A percentile compares a stretch with the other conserved stretches of the same genome.
phyloP scores from a whole-genome alignment of 108 stramenopile genomes.

The Nitzschia palea region DNA sequence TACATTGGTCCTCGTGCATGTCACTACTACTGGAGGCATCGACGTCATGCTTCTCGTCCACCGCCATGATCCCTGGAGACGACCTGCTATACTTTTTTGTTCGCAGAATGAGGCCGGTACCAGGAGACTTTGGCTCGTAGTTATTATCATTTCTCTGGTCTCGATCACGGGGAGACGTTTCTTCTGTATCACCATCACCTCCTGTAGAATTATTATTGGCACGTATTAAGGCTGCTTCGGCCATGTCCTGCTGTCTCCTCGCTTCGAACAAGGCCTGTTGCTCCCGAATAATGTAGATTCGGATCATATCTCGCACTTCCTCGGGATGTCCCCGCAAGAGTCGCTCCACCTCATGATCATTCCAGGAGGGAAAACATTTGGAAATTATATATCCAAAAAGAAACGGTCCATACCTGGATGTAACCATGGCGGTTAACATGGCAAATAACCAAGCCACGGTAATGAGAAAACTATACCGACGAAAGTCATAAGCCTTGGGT shows the following conservation, averaged over 20 bases:
- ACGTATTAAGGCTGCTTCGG: too few relatives aligned
- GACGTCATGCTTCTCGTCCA: neutral
- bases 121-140: neutral
- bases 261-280: neutral
- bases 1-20: conserved; percentile 28
- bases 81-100: neutral
- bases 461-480: neutral
- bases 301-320: conserved; percentile 9
- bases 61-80: too few relatives aligned
- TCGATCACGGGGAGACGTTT: too few relatives aligned
- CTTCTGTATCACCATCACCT: neutral
- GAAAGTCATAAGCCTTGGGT: neutral
- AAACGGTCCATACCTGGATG: neutral
- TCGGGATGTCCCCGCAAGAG: conserved; percentile 18
- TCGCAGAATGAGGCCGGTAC: conserved; percentile 4
- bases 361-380: neutral
- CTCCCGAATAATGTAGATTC: conserved; percentile 2
- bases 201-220: too few relatives aligned
- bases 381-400: neutral
- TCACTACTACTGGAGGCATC: neutral
- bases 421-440: neutral
- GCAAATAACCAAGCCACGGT: neutral
- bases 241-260: neutral
- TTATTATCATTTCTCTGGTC: neutral
- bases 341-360: neutral